Evolutionary conservation across 108 stramenopile species (phyloP).

Genomic region (Cyclotella distinguenda): DNA sequence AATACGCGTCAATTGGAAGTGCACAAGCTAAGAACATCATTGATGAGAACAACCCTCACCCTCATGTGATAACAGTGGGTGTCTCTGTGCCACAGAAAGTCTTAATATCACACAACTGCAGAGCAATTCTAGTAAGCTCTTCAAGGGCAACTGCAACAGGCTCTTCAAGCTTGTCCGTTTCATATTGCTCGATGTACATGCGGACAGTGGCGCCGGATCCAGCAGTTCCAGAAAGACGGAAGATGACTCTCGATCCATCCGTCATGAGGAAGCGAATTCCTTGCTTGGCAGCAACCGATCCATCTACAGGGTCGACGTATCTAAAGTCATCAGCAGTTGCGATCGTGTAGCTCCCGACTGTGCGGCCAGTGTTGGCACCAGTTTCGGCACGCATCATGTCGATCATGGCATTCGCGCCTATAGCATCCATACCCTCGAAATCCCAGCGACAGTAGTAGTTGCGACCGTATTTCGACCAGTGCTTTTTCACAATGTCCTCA

Average conservation of each 20-base stretch:
- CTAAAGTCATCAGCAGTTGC: conserved; percentile 94
- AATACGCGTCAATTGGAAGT: no score
- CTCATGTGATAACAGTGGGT: conserved; percentile 99
- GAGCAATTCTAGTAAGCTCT: conserved; percentile 85
- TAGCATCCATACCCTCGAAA: conserved; percentile 94
- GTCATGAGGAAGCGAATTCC: conserved; percentile 95
- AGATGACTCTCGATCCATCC: conserved; percentile 96
- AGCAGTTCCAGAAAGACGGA: conserved; percentile 98
- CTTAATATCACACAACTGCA: conserved; percentile 87
- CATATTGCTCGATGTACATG: conserved; percentile 99
- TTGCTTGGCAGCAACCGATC: conserved; percentile 86
- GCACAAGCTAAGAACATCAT: not conserved
- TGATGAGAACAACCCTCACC: not conserved
- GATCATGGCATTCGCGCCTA: conserved; percentile 89
- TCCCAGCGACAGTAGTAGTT: conserved; percentile 99
- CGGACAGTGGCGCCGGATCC: conserved; percentile 98
- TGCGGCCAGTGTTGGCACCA: conserved; percentile 67
- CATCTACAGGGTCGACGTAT: conserved; percentile 97
- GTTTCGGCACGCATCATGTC: conserved; percentile 86
- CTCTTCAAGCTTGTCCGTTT: conserved; percentile 76
- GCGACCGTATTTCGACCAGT: conserved; percentile 96
- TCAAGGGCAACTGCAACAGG: conserved; percentile 79
- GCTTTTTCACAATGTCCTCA: conserved; percentile 92
- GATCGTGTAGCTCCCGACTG: conserved; percentile 83
- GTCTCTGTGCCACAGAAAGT: conserved; percentile 91